Conservation (phyloP, 805 yeast genomes). For the Candida cerambycidarum region DNA sequence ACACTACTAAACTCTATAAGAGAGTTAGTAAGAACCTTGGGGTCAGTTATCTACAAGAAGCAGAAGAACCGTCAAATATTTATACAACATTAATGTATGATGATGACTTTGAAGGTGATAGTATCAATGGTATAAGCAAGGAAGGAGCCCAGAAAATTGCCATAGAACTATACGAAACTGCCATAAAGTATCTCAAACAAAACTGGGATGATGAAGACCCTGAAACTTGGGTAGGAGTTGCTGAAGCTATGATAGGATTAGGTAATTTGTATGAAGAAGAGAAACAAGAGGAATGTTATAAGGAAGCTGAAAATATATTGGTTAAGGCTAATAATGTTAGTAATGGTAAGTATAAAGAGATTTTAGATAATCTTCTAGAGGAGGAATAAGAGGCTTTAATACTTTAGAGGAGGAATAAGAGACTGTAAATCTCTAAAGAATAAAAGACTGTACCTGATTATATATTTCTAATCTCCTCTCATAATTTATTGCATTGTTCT, state of each 20-base stretch:
- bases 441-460: too few relatives aligned
- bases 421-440: too few relatives aligned
- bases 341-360: conserved; percentile 68
- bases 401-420: too few relatives aligned
- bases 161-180: conserved; percentile 46
- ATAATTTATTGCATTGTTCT: too few relatives aligned
- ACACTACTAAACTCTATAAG: conserved; percentile 18
- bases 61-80: conserved; percentile 57
- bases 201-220: conserved; percentile 76
- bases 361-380: conserved; percentile 51
- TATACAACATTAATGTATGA: conserved; percentile 61
- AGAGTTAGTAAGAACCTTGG: conserved; percentile 55
- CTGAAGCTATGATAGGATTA: conserved; percentile 79
- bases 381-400: neutral
- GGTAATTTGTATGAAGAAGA: conserved; percentile 71
- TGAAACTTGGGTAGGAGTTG: conserved; percentile 76
- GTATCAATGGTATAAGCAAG: conserved; percentile 34
- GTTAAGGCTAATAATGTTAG: conserved; percentile 76
- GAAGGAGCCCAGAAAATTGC: conserved; percentile 52
- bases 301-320: conserved; percentile 66
- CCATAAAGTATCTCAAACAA: conserved; percentile 54
- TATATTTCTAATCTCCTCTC: neutral
- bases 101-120: conserved; percentile 35
- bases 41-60: conserved; percentile 60
- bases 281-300: conserved; percentile 67